A percentile compares a stretch with the other conserved stretches of the same genome.
Conservation (phyloP, 2,329 filamentous ascomycete genomes). For the Xylaria sp. region DNA sequence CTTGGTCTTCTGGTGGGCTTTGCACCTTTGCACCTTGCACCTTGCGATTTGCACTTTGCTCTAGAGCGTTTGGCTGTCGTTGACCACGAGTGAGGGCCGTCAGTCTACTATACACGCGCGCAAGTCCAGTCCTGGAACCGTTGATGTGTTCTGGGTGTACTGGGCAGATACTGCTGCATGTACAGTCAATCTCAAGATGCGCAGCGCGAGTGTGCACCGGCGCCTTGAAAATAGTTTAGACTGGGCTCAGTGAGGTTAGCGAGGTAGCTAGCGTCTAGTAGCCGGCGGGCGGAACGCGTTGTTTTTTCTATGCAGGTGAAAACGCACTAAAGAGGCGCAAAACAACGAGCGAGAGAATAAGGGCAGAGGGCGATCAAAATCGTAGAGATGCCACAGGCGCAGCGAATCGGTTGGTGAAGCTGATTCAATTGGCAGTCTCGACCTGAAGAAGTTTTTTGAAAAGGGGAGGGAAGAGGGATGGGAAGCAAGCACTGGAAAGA, state of each 20-base stretch:
- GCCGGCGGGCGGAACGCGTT: slow-evolving; percentile 43
- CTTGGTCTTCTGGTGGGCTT: background rate
- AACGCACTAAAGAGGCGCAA: slow-evolving; percentile 46
- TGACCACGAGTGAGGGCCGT: slow-evolving; percentile 6
- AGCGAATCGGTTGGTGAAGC: slow-evolving; percentile 25
- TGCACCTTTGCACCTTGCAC: background rate
- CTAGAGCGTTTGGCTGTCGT: slow-evolving; percentile 13
- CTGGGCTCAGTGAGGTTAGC: slow-evolving; percentile 49
- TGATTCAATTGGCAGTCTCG: slow-evolving; percentile 34
- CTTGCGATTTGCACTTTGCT: slow-evolving; percentile 7
- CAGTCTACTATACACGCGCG: slow-evolving; percentile 16
- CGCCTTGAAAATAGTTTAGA: slow-evolving; percentile 46
- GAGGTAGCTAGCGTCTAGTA: slow-evolving; percentile 47
- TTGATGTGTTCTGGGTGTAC: slow-evolving; percentile 23
- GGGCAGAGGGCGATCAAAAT: slow-evolving; percentile 22
- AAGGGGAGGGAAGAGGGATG: slow-evolving; percentile 35
- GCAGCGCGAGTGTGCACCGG: slow-evolving; percentile 27
- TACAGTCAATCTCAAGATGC: slow-evolving; percentile 29
- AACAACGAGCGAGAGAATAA: slow-evolving; percentile 34
- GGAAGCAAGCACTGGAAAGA: slow-evolving; percentile 34
- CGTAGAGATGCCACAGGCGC: slow-evolving; percentile 17
- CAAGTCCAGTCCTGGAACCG: slow-evolving; percentile 12
- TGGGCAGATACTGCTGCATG: slow-evolving; percentile 14
- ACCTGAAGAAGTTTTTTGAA: slow-evolving; percentile 34
- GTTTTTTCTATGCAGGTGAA: slow-evolving; percentile 47